phyloP scores from a whole-genome alignment of 2,329 filamentous ascomycete species.

The Corynespora cassiicola region DNA sequence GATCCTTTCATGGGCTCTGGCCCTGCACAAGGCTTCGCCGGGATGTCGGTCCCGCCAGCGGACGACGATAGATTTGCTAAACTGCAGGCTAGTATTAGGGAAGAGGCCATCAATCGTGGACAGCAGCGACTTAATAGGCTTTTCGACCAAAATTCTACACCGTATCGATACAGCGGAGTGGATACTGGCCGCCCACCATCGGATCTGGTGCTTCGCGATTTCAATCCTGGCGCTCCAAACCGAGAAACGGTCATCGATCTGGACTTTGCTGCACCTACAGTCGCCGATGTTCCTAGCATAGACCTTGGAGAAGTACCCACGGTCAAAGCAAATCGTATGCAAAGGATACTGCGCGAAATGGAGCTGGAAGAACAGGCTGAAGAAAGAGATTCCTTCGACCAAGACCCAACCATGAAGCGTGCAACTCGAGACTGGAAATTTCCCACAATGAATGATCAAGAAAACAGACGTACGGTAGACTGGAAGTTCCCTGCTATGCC shows the following conservation, averaged over 20 bases:
- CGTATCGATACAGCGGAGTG: constrained; percentile 65
- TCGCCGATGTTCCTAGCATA: constrained; percentile 45
- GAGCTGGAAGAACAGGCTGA: constrained; percentile 50
- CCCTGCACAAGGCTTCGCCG: constrained; percentile 31
- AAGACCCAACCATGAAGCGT: constrained; percentile 37
- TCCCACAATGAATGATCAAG: constrained; percentile 38
- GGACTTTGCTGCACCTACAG: constrained; percentile 56
- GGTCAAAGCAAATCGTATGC: constrained; percentile 61
- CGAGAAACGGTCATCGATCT: constrained; percentile 64
- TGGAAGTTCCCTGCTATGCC: constrained; percentile 38
- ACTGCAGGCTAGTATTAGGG: constrained; percentile 59
- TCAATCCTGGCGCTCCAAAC: constrained; percentile 49
- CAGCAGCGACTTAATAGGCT: constrained; percentile 63
- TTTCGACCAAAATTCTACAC: constrained; percentile 61
- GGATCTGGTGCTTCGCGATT: constrained; percentile 61
- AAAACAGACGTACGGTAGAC: constrained; percentile 37
- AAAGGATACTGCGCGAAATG: constrained; percentile 52
- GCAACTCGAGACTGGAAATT: constrained; percentile 63
- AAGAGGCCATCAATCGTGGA: constrained; percentile 64
- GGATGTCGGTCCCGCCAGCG: constrained; percentile 45
- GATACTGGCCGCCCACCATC: constrained; percentile 56
- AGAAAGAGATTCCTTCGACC: constrained; percentile 30
- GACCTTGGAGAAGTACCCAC: constrained; percentile 60
- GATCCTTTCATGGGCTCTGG: constrained; percentile 51
- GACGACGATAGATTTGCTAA: constrained; percentile 42